A percentile compares a stretch with the other conserved stretches of the same genome.
Conservation (phyloP, 371 early-diverging fungal genomes). For the Syncephalastrum racemosum region DNA sequence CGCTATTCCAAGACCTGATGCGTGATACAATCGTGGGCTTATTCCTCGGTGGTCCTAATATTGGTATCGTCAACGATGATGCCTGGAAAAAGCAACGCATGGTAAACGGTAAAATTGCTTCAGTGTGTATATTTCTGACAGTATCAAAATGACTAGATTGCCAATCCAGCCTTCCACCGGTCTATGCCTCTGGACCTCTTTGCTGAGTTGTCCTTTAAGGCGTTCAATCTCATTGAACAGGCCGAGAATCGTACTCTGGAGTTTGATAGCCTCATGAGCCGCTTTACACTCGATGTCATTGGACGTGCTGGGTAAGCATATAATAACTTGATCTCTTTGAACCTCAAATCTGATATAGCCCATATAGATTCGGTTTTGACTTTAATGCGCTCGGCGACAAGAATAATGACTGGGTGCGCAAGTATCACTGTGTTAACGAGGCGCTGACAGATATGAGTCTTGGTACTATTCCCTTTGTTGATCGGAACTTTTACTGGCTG, state of each 20-base stretch:
- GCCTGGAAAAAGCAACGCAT: constrained; percentile 38
- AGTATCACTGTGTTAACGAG: constrained; percentile 9
- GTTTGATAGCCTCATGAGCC: constrained; percentile 13
- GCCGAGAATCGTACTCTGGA: constrained; percentile 10
- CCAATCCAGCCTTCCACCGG: constrained; percentile 26
- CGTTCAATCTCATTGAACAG: constrained; percentile 21
- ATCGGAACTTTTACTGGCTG: neutral
- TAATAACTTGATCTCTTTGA: no score
- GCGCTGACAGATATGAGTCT: no score
- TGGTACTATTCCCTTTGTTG: no score
- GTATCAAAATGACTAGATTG: constrained; percentile 7
- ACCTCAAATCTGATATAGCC: no score
- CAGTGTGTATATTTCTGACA: no score
- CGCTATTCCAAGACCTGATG: no score
- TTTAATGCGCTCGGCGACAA: constrained; percentile 14
- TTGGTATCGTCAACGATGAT: constrained; percentile 34
- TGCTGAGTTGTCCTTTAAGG: constrained; percentile 19
- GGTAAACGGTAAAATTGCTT: constrained; percentile 3
- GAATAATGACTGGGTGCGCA: constrained; percentile 9
- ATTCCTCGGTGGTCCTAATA: constrained; percentile 29
- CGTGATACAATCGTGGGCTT: constrained; percentile 18
- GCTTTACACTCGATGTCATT: constrained; percentile 34
- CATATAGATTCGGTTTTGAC: constrained; percentile 12
- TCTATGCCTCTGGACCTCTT: constrained; percentile 27
- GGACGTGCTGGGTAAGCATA: constrained; percentile 23